These are phyloP conservation scores for Pulveroboletus ravenelii DNA, from an alignment of 768 basidiomycete genomes.

Conservation along the genomic window DNA sequence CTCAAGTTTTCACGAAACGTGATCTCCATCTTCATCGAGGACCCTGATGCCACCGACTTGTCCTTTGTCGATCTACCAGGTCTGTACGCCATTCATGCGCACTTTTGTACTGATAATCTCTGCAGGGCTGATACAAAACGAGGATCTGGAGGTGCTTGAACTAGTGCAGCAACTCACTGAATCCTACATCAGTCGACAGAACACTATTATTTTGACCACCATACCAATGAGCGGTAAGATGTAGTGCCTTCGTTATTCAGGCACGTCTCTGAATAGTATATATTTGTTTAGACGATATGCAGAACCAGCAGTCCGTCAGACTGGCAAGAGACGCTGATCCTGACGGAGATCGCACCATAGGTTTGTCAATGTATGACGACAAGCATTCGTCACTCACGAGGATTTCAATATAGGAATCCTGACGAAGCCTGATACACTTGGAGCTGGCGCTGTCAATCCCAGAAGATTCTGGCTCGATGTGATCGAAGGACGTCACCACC, in stretches of 20 bases:
- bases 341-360: conserved; percentile 56
- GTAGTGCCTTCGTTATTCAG: background rate
- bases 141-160: conserved; percentile 34
- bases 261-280: background rate
- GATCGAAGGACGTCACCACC: conserved; percentile 43
- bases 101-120: conserved; percentile 4
- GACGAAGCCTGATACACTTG: conserved; percentile 63
- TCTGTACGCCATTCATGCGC: conserved; percentile 12
- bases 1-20: conserved; percentile 47
- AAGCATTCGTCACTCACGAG: background rate
- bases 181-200: conserved; percentile 41
- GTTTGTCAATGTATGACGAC: conserved; percentile 28
- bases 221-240: conserved; percentile 59
- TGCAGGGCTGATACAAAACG: conserved; percentile 57
- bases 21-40: conserved; percentile 42
- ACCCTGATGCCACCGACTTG: conserved; percentile 43
- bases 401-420: conserved; percentile 46
- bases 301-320: conserved; percentile 55
- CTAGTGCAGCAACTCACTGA: conserved; percentile 48
- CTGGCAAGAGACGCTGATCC: conserved; percentile 54
- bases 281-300: conserved; percentile 52
- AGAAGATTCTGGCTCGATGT: conserved; percentile 47
- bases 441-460: conserved; percentile 37
- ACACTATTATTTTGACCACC: conserved; percentile 60
- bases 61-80: conserved; percentile 55